Conservation (phyloP, 2,329 filamentous ascomycete genomes). For the Fusarium sacchari region DNA sequence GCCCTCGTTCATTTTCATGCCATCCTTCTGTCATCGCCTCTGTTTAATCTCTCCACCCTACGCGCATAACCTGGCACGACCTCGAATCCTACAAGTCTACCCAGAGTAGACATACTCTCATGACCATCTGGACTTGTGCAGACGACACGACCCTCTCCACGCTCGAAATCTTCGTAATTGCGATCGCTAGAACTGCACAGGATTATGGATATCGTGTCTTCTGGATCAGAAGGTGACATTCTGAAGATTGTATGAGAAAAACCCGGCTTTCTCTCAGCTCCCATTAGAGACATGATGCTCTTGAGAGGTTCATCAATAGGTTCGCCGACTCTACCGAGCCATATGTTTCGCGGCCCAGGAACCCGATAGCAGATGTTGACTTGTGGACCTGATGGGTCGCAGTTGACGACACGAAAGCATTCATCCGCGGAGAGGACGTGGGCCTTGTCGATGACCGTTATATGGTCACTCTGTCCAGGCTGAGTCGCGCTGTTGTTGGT, state of each 20-base stretch:
- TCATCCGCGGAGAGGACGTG: fast-evolving
- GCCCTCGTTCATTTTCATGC: not conserved
- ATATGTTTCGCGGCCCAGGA: fast-evolving
- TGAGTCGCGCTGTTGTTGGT: not conserved
- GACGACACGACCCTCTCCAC: not conserved
- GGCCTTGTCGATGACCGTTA: not conserved
- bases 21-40: too few species aligned
- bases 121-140: not conserved
- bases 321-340: not conserved
- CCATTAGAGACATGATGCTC: too few species aligned
- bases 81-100: not conserved
- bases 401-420: not conserved
- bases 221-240: too few species aligned
- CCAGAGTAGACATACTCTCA: not conserved
- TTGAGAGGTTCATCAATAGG: too few species aligned
- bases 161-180: not conserved
- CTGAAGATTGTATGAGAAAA: too few species aligned
- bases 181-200: not conserved
- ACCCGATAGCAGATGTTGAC: not conserved
- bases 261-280: too few species aligned
- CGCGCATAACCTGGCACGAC: not conserved
- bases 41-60: too few species aligned
- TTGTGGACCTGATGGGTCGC: fast-evolving
- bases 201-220: not conserved
- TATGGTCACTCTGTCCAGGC: fast-evolving